Percentiles rank a stretch among this genome's conserved stretches.
These are phyloP conservation scores for Rubroshorea leprosula DNA, from an alignment of 345 rosid genomes.

Conservation along the genomic window DNA sequence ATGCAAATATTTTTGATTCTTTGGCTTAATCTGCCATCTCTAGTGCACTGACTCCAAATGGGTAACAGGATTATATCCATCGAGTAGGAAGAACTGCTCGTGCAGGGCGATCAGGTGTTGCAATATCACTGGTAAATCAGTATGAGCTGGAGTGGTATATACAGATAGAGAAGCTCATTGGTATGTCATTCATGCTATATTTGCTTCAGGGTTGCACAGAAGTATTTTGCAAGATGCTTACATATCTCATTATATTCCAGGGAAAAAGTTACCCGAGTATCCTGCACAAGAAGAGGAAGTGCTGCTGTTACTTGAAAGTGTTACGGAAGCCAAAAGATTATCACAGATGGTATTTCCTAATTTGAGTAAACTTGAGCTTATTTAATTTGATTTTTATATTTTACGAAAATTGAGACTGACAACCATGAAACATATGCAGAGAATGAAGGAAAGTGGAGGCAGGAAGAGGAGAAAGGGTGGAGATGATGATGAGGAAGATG, in stretches of 20 bases:
- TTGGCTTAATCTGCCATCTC: not conserved
- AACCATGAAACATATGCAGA: conserved; percentile 42
- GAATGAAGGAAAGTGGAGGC: conserved; percentile 49
- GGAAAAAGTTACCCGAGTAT: conserved; percentile 63
- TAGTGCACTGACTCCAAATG: conserved; percentile 9
- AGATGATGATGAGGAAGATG: conserved; percentile 53
- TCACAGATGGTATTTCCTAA: too few relatives aligned
- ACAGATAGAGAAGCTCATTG: conserved; percentile 83
- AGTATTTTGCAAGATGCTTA: not conserved
- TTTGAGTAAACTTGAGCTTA: too few relatives aligned
- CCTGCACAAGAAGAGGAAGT: conserved; percentile 80
- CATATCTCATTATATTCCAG: conserved; percentile 29
- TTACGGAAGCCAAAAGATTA: conserved; percentile 61
- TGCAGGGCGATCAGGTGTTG: conserved; percentile 96
- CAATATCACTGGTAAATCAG: conserved; percentile 82
- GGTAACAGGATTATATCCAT: conserved; percentile 78
- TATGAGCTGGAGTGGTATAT: conserved; percentile 91
- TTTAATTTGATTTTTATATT: too few relatives aligned
- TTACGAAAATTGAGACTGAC: too few relatives aligned
- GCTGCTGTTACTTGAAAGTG: conserved; percentile 56
- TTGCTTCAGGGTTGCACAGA: not conserved
- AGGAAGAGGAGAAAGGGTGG: conserved; percentile 36
- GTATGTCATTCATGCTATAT: conserved; percentile 28
- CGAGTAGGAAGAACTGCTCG: conserved; percentile 91
- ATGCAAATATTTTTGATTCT: not conserved